Base-by-base conservation (phyloP, 495 filamentous ascomycete genomes). In the Penicillium macrosclerotiorum region DNA sequence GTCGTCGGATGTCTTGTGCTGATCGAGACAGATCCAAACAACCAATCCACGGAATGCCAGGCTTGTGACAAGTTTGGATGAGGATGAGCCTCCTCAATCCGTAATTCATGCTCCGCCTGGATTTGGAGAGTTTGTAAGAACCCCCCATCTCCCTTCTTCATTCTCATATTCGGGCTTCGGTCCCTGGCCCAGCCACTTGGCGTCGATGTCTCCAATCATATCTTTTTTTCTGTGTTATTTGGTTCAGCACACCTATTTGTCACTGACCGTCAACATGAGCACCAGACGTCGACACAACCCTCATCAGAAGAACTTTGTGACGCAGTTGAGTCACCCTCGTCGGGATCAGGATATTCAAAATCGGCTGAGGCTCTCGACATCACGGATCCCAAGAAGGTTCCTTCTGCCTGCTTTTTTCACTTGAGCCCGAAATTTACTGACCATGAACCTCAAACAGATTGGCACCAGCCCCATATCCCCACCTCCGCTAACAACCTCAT, bases 91-190 rank as follows among this genome's bases (percentile, higher is more conserved):
- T 40, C 79, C 88, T 17, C 75, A 84, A 45, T 95, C 90, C 3
- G 90, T 93, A 37, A 95, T 95, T 55, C 89, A 94, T 69, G 88
- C 86, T 16, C 90, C 90, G 3, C 68, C 85, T 52, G 86, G 84
- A 29, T 95, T 90, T 67, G 75, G 79, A 37, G 76, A 77, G 42
- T 91, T 91, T 77, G 87, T 92, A 57, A 69, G 84, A 68, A 3
- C 39, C 50, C 32, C 44, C 26, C 25, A 16, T 20, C 13, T n/a
- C n/a, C n/a, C n/a, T n/a, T n/a, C n/a, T n/a, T n/a, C n/a, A n/a
- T n/a, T n/a, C n/a, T n/a, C n/a, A n/a, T n/a, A n/a, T n/a, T n/a
- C n/a, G n/a, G n/a, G n/a, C n/a, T n/a, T n/a, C n/a, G n/a, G n/a
- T n/a, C n/a, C n/a, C n/a, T n/a, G n/a, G n/a, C n/a, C n/a, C n/a